Conservation (phyloP, 805 yeast genomes). For the Wickerhamomyces xylosicus region DNA sequence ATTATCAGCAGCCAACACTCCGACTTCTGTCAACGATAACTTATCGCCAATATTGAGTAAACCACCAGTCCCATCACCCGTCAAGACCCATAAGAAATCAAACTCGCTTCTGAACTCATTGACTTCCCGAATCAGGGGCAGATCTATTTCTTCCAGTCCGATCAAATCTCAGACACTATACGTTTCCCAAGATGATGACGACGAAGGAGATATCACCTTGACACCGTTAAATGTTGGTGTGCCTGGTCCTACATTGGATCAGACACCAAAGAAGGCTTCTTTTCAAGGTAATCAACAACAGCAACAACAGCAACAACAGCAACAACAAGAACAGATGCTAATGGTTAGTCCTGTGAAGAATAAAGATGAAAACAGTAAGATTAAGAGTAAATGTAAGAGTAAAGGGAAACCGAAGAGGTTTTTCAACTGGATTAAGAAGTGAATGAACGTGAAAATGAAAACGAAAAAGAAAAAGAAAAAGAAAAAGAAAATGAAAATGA, state of each 20-base stretch:
- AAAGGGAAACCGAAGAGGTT: too few relatives aligned
- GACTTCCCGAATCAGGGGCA: constrained; percentile 11
- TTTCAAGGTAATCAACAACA: too few relatives aligned
- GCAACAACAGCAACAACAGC: too few relatives aligned
- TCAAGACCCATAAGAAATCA: constrained; percentile 13
- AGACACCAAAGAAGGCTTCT: constrained; percentile 17
- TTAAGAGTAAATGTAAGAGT: constrained; percentile 10
- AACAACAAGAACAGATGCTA: too few relatives aligned
- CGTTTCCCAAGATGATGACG: constrained; percentile 4
- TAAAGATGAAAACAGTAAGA: not conserved
- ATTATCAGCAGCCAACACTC: too few relatives aligned
- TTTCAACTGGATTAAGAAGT: not conserved
- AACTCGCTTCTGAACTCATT: constrained; percentile 14
- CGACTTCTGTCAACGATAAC: too few relatives aligned
- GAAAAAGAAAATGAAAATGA: too few relatives aligned
- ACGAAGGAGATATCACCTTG: constrained; percentile 15
- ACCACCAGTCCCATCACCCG: too few relatives aligned
- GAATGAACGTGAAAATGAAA: too few relatives aligned
- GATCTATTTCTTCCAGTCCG: constrained; percentile 10
- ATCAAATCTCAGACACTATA: not conserved
- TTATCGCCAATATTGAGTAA: too few relatives aligned
- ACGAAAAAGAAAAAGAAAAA: too few relatives aligned
- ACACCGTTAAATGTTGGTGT: constrained; percentile 19
- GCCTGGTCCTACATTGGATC: constrained; percentile 19
- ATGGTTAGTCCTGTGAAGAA: too few relatives aligned